Evolutionary conservation across 768 basidiomycete genomes (phyloP), one percentile per base, ranked within the genome.

Genomic region (Pleurotus sapidus): DNA sequence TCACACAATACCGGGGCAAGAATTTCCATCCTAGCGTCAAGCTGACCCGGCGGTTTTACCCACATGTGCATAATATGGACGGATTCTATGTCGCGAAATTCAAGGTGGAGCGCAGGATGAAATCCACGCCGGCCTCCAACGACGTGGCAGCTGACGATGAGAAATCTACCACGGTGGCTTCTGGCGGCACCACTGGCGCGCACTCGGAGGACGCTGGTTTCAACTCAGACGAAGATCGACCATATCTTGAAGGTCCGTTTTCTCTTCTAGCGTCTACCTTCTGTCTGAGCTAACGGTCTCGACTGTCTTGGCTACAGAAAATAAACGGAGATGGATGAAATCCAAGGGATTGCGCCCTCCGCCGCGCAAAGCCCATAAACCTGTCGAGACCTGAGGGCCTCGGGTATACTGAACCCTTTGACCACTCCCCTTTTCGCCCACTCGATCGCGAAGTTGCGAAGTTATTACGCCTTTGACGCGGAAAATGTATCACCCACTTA

Each of bases 41-140:
- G 60, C 72, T 96, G 61, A 97, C 97, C 17, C 77, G 94, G 63
- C 78, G 97, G 59, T 96, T 94, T 71, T 96, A 95, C 69, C 92
- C 95, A 14, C 95, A 98, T 72, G 95, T 97, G 64, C 95, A 98
- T 75, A 99, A 99, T 73, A 97, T 98, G 95, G 97, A 99, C 70
- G 97, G 97, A 4, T 99, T 99, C 81, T 99, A 83, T 71, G 95
- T 98, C 56, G 96, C 96, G 58, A 98, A 98, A 72, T 93, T 99
- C 82, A 95, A 91, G 72, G 88, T 98, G n/a, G 89, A 86, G 68
- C 91, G 85, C 72, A 81, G 88, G 58, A 68, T 74, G 48, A 95
- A 90, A 74, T 65, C 57, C 37, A 66, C 65, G 55, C 67, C 64
- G 20, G 56, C 61, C 34, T 68, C 63, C 12, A 67, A 74, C 56